phyloP scores from a whole-genome alignment of 2,329 filamentous ascomycete species.

The Verticillium zaregamsianum region DNA sequence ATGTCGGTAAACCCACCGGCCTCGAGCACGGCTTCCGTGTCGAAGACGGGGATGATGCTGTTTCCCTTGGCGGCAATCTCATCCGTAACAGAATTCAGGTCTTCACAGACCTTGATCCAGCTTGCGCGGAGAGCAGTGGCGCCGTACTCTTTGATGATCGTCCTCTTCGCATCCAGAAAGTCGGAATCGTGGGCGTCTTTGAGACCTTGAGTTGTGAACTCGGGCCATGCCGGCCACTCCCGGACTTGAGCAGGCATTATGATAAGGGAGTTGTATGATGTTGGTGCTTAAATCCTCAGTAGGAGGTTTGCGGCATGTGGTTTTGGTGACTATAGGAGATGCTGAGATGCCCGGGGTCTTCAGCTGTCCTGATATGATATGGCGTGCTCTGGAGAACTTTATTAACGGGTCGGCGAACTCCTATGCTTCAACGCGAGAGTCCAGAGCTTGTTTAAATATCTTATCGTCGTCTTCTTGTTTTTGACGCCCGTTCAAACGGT shows the following conservation, averaged over 20 bases:
- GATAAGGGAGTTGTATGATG: no score
- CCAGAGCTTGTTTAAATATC: not conserved
- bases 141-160: constrained; percentile 31
- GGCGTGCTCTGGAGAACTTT: not conserved
- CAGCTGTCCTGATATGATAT: not conserved
- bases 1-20: constrained; percentile 13
- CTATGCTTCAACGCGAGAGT: not conserved
- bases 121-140: constrained; percentile 25
- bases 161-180: constrained; percentile 24
- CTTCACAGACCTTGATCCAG: constrained; percentile 33
- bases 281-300: no score
- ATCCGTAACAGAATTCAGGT: constrained; percentile 28
- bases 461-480: not conserved
- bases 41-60: constrained; percentile 26
- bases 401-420: not conserved
- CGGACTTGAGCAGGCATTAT: constrained; percentile 14
- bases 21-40: constrained; percentile 20
- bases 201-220: constrained; percentile 11
- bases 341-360: not conserved
- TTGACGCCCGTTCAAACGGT: not conserved
- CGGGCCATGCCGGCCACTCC: constrained; percentile 19
- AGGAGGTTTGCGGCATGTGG: no score
- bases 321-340: no score
- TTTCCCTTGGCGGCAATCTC: constrained; percentile 28
- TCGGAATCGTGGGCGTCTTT: constrained; percentile 15